Evolutionary conservation across 2,329 filamentous ascomycete genomes (phyloP).

Genomic region (Aureobasidium lini): DNA sequence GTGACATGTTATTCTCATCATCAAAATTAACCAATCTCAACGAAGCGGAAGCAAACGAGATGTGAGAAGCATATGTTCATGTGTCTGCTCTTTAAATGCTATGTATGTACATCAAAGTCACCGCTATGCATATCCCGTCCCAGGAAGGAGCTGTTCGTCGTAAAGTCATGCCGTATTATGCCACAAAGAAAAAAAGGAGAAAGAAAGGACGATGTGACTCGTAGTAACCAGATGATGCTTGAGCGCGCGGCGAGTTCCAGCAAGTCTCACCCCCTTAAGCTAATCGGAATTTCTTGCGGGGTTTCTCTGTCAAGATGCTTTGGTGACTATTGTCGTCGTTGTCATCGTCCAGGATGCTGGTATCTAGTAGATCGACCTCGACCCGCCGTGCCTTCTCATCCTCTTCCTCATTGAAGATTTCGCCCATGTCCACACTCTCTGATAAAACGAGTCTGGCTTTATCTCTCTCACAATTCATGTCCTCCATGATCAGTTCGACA

Average conservation of each 20-base stretch:
- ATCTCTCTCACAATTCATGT: constrained; percentile 22
- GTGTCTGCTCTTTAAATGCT: neutral
- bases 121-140: neutral
- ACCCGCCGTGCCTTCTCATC: constrained; percentile 18
- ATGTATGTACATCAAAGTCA: neutral
- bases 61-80: neutral
- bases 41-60: neutral
- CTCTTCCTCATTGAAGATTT: constrained; percentile 26
- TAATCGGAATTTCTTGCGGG: neutral
- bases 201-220: neutral
- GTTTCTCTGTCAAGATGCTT: neutral
- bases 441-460: constrained; percentile 22
- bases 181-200: neutral
- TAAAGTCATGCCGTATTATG: constrained; percentile 4
- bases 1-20: neutral
- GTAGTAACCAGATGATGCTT: neutral
- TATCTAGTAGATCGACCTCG: neutral
- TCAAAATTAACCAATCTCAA: neutral
- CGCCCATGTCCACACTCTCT: constrained; percentile 27
- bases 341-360: neutral
- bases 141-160: neutral
- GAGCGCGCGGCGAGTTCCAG: too few relatives aligned
- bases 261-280: neutral
- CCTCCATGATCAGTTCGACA: constrained; percentile 27
- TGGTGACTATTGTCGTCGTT: neutral